Evolutionary conservation across 225 moss, liverwort and hornwort species (phyloP).

Genomic region (Thuidium tamariscinum): DNA sequence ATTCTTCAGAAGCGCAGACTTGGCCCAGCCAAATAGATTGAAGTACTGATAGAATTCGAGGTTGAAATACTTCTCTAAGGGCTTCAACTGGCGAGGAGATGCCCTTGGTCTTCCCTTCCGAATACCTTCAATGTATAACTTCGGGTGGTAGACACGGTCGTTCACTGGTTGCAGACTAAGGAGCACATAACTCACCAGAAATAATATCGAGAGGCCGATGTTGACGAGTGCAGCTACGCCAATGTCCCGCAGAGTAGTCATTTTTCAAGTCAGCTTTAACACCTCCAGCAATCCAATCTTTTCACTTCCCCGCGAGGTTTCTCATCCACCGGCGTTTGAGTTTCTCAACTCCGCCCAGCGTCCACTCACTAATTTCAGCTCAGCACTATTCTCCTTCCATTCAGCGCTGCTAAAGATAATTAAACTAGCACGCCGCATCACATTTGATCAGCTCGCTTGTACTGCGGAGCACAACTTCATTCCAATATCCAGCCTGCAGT

Average conservation of each 20-base stretch:
- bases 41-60: slow-evolving; percentile 50
- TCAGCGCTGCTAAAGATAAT: not conserved
- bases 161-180: slow-evolving; percentile 69
- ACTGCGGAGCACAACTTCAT: not conserved
- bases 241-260: slow-evolving; percentile 52
- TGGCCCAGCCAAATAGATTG: slow-evolving; percentile 42
- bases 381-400: not conserved
- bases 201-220: slow-evolving; percentile 29
- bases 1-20: slow-evolving; percentile 46
- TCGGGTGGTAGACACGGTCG: slow-evolving; percentile 65
- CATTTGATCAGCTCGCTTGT: not conserved
- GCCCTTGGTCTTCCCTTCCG: slow-evolving; percentile 34
- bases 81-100: slow-evolving; percentile 18
- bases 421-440: not conserved
- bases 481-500: not conserved
- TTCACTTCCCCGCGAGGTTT: not conserved
- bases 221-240: slow-evolving; percentile 57
- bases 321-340: not conserved
- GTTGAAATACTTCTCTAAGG: slow-evolving; percentile 43
- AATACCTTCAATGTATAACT: slow-evolving; percentile 51
- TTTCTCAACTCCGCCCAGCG: not conserved
- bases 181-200: slow-evolving; percentile 52
- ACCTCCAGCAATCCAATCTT: not conserved
- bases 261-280: not conserved
- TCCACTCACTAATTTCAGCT: not conserved